Conservation (phyloP, 2,329 filamentous ascomycete genomes). For the Dactylellina haptotyla region DNA sequence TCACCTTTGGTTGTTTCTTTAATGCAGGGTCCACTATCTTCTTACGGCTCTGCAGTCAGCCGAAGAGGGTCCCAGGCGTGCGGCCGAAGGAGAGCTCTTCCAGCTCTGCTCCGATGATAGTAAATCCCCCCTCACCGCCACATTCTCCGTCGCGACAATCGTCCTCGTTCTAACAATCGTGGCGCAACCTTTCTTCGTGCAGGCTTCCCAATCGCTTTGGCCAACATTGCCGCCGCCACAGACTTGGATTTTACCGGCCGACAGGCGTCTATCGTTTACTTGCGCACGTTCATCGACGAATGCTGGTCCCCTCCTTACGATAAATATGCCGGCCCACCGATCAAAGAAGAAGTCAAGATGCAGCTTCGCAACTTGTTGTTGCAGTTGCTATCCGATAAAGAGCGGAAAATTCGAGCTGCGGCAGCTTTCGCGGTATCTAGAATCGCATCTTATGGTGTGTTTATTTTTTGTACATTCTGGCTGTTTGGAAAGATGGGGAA, state of each 20-base stretch:
- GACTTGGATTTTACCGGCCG: conserved; percentile 78
- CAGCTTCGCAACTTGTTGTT: conserved; percentile 79
- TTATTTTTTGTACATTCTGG: neutral
- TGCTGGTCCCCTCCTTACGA: conserved; percentile 84
- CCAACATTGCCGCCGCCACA: conserved; percentile 80
- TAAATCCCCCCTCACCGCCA: conserved; percentile 32
- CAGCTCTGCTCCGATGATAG: conserved; percentile 72
- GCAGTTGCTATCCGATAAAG: conserved; percentile 77
- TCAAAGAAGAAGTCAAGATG: conserved; percentile 77
- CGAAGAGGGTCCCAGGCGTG: conserved; percentile 79
- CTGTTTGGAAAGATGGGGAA: neutral
- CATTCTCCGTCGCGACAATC: conserved; percentile 14
- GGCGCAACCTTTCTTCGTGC: neutral
- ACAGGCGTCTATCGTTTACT: conserved; percentile 80
- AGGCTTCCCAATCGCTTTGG: conserved; percentile 80
- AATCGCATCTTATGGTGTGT: conserved; percentile 73
- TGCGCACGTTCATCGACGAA: conserved; percentile 83
- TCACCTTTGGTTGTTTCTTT: neutral
- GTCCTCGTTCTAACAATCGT: conserved; percentile 11
- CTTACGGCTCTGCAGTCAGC: conserved; percentile 85
- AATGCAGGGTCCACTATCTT: conserved; percentile 75
- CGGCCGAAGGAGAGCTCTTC: conserved; percentile 84
- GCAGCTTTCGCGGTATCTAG: conserved; percentile 92
- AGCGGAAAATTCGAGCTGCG: conserved; percentile 87
- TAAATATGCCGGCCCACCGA: conserved; percentile 73